Conservation (phyloP, 306 rosid genomes). For the Cyamopsis tetragonoloba region DNA sequence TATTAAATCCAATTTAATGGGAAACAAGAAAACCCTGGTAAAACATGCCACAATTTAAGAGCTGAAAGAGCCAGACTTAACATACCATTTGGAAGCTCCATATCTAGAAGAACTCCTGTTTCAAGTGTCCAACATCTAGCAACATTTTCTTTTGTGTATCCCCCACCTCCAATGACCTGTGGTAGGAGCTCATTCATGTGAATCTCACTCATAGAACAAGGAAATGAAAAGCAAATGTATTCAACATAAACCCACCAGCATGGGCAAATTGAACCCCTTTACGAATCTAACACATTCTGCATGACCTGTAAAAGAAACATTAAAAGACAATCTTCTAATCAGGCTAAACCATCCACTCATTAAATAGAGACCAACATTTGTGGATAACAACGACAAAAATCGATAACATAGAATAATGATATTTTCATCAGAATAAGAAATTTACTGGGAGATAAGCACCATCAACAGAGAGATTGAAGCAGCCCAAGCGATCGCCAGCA, state of each 20-base stretch:
- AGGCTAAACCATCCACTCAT: not conserved
- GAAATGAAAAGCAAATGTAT: constrained; percentile 18
- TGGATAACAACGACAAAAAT: constrained; percentile 2
- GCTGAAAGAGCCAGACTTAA: constrained; percentile 4
- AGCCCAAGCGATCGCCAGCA: constrained; percentile 99
- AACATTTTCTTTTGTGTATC: constrained; percentile 97
- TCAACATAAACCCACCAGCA: constrained; percentile 60
- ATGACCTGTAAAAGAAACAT: constrained; percentile 62
- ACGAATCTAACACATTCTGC: constrained; percentile 94
- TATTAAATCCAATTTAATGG: constrained; percentile 11
- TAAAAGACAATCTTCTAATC: constrained; percentile 15
- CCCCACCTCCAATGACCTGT: constrained; percentile 98
- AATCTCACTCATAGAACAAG: constrained; percentile 17
- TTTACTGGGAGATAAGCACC: constrained; percentile 70
- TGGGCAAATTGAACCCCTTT: constrained; percentile 88
- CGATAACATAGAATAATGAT: not conserved
- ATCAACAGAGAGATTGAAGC: constrained; percentile 99
- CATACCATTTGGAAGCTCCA: constrained; percentile 91
- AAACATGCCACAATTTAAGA: constrained; percentile 2
- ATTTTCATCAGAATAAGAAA: constrained; percentile 29
- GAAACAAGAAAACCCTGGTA: not conserved
- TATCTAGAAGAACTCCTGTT: constrained; percentile 95
- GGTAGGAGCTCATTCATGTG: constrained; percentile 21
- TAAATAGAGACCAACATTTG: constrained; percentile 6
- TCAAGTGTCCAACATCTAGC: constrained; percentile 98